Base-by-base conservation (phyloP, 306 rosid species). In the Cucurbita ficifolia region DNA sequence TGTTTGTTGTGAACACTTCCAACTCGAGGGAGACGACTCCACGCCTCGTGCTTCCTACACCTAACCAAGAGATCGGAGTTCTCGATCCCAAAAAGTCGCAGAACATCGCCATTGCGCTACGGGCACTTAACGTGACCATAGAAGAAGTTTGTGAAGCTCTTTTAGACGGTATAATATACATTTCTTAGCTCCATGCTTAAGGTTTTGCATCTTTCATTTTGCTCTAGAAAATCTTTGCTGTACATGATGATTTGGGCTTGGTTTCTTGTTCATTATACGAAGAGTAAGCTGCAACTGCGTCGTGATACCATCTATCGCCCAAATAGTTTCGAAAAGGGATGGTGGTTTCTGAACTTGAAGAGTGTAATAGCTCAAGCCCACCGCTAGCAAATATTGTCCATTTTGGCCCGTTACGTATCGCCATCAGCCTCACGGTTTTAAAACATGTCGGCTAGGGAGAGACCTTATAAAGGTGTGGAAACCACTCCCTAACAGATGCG, bases 61-160 rank as follows among this genome's bases (percentile, higher is more conserved):
- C 87, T 0, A 58, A 72, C 36, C 68, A 77, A 29, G 98, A 92
- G 51, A 86, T 82, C 45, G 80, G 93, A 85, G 93, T 88, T 49
- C 91, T 93, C 50, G 98, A 93, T 81, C 96, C 97, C 7, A 87
- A 90, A 78, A 90, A 90, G 81, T 93, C 97, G 0, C 97, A 90
- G 79, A 93, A 93, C 79, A 93, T 93, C 58, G 93, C 98, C 22
- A 90, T 93, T 81, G 83, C 84, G 60, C 89, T 93, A 6, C 84
- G 96, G 82, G 98, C 97, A 0, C 83, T 90, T 17, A 90, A 90
- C 83, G 98, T 88, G 38, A 90, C 98, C 11, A 50, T 83, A 74
- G 94, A 90, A 10, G 98, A 93, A 87, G 93, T 93, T 29, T 82
- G 97, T 77, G 97, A 90, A 40, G 88, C 97, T 16, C 96, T 93